phyloP scores from a whole-genome alignment of 495 filamentous ascomycete genomes.

The Jackrogersella multiformis region DNA sequence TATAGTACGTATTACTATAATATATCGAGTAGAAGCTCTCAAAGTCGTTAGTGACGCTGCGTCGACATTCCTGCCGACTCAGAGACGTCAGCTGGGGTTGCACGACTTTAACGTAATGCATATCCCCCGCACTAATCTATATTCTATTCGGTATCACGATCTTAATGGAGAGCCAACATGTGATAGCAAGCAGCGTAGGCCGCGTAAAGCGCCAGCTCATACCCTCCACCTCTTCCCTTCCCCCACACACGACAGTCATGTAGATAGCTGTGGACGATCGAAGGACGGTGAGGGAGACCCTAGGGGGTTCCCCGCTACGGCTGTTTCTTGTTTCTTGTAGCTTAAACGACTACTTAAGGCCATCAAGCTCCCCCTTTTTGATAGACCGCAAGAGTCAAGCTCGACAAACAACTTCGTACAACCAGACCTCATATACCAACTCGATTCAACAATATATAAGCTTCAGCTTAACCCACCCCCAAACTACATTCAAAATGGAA shows the following conservation, averaged over 20 bases:
- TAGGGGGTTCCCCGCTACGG: constrained; percentile 5
- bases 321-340: constrained; percentile 13
- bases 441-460: constrained; percentile 26
- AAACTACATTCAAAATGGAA: constrained; percentile 38
- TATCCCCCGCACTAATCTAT: constrained; percentile 35
- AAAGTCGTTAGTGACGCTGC: constrained; percentile 30
- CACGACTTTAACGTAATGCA: constrained; percentile 25
- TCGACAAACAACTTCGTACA: constrained; percentile 26
- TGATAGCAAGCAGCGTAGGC: constrained; percentile 27
- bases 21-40: constrained; percentile 1
- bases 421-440: constrained; percentile 6
- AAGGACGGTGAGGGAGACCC: constrained; percentile 27
- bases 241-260: constrained; percentile 23
- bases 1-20: not conserved
- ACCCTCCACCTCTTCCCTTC: not conserved
- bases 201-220: constrained; percentile 39
- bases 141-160: constrained; percentile 28
- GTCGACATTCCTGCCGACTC: constrained; percentile 18
- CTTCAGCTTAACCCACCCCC: constrained; percentile 17
- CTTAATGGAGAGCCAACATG: constrained; percentile 36
- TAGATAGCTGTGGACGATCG: constrained; percentile 9
- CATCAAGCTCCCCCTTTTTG: constrained; percentile 44
- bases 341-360: constrained; percentile 39
- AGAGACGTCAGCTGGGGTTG: constrained; percentile 21
- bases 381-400: constrained; percentile 19